Base-by-base conservation (phyloP, 768 basidiomycete genomes). In the Suillus ampliporus region DNA sequence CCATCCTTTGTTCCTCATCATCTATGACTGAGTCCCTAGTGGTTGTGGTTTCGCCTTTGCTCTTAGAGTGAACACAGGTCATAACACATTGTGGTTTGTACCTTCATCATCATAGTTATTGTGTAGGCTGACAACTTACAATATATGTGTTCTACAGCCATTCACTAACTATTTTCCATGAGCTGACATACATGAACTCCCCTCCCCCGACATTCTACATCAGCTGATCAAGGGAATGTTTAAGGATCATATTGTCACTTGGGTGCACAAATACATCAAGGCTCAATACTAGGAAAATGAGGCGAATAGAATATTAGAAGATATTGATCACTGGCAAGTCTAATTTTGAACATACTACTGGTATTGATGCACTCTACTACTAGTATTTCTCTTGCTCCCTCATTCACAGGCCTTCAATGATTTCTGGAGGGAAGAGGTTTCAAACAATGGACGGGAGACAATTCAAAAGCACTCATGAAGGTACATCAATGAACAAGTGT, bases 211-310 rank as follows among this genome's bases (percentile, higher is more conserved):
- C 31, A 31, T 31, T 31, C 6, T 31, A 4, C 78, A 81, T 62
- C 78, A 81, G 64, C 28, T 82, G 4, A 79, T 80, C 66, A 80
- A 80, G 61, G 79, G 79, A 6, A 72, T 69, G 2, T 81, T 80
- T 66, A 80, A 79, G 58, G 79, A 80, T 57, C 79, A 80, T 61
- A 63, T 80, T 9, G 78, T 82, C 1, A 61, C 61, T 9, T 81
- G 80, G 80, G 70, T 76, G 6, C 65, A 65, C 35, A 54, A 64
- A n/a, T 31, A 60, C 23, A 59, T 54, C 40, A 63, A 65, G 23
- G 63, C 62, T 8, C 46, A 34, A 13, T 67, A 65, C 31, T 65
- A 54, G 38, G 64, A 65, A 19, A 57, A 63, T 46, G 38, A 63
- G 8, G 58, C 60, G n/a, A 48, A 57, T 23, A 63, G 57, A 62